phyloP scores from a whole-genome alignment of 805 yeast genomes.

The Metschnikowia borealis region DNA sequence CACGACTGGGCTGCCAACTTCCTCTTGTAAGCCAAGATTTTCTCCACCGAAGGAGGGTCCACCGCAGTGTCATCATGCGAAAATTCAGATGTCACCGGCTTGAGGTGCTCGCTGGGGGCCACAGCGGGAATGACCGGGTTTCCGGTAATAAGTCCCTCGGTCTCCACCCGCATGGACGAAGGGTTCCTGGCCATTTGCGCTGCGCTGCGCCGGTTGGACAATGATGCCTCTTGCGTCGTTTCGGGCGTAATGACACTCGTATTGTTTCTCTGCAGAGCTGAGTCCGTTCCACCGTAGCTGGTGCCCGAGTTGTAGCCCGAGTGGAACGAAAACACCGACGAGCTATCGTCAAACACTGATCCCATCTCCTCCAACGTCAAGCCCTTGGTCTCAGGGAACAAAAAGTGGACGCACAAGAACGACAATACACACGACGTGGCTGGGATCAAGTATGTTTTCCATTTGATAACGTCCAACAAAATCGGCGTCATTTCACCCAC shows the following conservation, averaged over 20 bases:
- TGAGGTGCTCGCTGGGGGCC: constrained; percentile 8
- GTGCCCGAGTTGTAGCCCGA: constrained; percentile 22
- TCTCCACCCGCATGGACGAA: constrained; percentile 27
- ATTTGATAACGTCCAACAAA: constrained; percentile 66
- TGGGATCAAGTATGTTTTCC: constrained; percentile 81
- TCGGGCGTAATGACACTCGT: constrained; percentile 4
- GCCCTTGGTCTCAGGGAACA: constrained; percentile 90
- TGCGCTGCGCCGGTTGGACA: constrained; percentile 20
- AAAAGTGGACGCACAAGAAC: constrained; percentile 62
- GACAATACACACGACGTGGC: constrained; percentile 74
- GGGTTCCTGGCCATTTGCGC: constrained; percentile 45
- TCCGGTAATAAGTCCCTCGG: constrained; percentile 31
- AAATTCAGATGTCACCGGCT: constrained; percentile 16
- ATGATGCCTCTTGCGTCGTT: constrained; percentile 4
- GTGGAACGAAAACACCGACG: constrained; percentile 42
- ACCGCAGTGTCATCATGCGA: constrained; percentile 16
- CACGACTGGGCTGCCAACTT: constrained; percentile 7
- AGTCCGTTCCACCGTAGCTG: constrained; percentile 14
- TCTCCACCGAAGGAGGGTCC: constrained; percentile 17
- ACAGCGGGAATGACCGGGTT: constrained; percentile 19
- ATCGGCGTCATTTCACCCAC: constrained; percentile 93
- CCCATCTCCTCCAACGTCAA: constrained; percentile 90
- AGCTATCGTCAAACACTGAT: constrained; percentile 68
- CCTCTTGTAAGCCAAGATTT: constrained; percentile 12
- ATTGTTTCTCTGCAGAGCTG: constrained; percentile 8